Evolutionary conservation across 495 filamentous ascomycete genomes (phyloP), one percentile per base, ranked within the genome.

Genomic region (Cetradonia linearis): DNA sequence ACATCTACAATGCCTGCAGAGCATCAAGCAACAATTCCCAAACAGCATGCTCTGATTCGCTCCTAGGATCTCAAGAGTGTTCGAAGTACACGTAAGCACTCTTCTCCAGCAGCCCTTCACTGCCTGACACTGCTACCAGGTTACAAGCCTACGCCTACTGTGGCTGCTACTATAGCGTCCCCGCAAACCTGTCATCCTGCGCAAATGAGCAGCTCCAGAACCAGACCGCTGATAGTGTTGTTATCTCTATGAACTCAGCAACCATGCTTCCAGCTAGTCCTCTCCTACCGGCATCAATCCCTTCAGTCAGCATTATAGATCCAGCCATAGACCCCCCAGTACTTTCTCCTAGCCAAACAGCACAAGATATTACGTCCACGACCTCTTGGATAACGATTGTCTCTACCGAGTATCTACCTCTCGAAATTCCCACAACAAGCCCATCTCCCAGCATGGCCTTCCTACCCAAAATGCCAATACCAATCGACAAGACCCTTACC

Each of bases 61-160:
- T 47, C n/a, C n/a, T 52, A 10, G 62, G 59, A 28, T 64, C 60
- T 31, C 46, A 56, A 25, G 31, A 64, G 33, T 67, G 65, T 54
- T 34, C 44, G 7, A 64, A 64, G 40, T 60, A 64, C 28, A 67
- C 62, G 65, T 67, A 47, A n/a, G 55, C 33, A 46, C 33, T 5
- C 37, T 42, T 53, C 16, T 47, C 11, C 10, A 3, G 48, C 16
- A 8, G 13, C 23, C 42, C 20, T 46, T 10, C 42, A 13, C 8
- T 46, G 20, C 20, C 42, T 46, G 20, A 46, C 42, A 13, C 11
- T 20, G 37, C n/a, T 13, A 38, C 16, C 49, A 64, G 62, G 18
- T 28, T 62, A 20, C 62, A 64, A 58, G 61, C 62, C 8, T 67
- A 67, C 50, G 62, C 62, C 49, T 64, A 62, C 31, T 62, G 65